phyloP scores from a whole-genome alignment of 139 green algal species.

The Zygnema cylindricum region DNA sequence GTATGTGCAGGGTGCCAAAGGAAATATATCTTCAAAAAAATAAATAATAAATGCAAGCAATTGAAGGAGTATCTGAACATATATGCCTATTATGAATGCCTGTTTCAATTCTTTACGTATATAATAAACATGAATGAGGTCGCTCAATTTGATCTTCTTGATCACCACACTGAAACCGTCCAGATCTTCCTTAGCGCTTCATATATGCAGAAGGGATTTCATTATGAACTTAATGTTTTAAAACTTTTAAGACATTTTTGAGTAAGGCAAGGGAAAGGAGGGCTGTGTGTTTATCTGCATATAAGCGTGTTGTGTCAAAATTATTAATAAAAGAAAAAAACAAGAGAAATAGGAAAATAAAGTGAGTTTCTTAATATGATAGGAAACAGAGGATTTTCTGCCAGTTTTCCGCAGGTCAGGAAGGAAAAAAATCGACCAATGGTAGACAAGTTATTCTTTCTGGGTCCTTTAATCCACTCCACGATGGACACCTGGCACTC shows the following conservation, averaged over 20 bases:
- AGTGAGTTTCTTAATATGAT: neutral
- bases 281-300: neutral
- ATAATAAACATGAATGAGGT: no score
- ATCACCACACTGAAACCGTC: no score
- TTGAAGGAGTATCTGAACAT: no score
- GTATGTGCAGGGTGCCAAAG: no score
- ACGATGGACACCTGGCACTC: conserved; percentile 78
- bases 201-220: no score
- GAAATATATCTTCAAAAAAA: no score
- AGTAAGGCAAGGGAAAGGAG: no score
- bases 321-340: neutral
- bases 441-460: conserved; percentile 73
- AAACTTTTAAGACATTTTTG: neutral
- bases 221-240: neutral
- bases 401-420: neutral
- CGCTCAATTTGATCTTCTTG: no score
- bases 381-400: neutral
- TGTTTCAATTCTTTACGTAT: no score
- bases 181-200: no score
- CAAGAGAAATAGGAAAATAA: neutral
- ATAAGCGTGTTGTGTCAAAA: neutral
- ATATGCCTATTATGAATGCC: no score
- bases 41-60: no score
- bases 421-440: neutral
- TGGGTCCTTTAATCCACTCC: conserved; percentile 92